phyloP scores from a whole-genome alignment of 2,329 filamentous ascomycete genomes.

The Ascochyta clinopodiicola region DNA sequence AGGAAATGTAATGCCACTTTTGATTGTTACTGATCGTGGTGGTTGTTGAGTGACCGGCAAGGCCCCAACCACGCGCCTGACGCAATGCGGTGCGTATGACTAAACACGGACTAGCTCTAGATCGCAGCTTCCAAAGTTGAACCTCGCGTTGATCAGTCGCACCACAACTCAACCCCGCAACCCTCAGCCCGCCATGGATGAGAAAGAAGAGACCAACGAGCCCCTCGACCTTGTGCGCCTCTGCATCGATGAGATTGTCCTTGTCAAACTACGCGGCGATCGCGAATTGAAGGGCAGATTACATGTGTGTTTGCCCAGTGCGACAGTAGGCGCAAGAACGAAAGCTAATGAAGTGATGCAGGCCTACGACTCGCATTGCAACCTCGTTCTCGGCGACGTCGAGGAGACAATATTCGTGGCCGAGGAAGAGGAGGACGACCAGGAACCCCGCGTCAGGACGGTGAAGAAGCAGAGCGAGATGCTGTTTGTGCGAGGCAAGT shows the following conservation, averaged over 20 bases:
- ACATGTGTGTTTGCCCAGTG: slow-evolving; percentile 67
- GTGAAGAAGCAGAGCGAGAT: slow-evolving; percentile 98
- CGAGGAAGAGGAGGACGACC: slow-evolving; percentile 86
- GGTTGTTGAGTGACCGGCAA: slow-evolving; percentile 14
- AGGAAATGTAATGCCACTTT: background rate
- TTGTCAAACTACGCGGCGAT: slow-evolving; percentile 95
- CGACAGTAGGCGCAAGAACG: background rate
- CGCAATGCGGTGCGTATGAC: slow-evolving; percentile 19
- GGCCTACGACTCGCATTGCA: slow-evolving; percentile 99
- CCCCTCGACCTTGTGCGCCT: slow-evolving; percentile 95
- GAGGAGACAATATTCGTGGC: slow-evolving; percentile 96
- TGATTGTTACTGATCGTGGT: background rate
- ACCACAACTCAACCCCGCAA: slow-evolving; percentile 9
- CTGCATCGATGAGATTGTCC: slow-evolving; percentile 92
- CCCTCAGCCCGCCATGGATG: slow-evolving; percentile 70
- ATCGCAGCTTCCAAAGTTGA: slow-evolving; percentile 23
- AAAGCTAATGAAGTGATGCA: slow-evolving; percentile 49
- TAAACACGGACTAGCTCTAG: slow-evolving; percentile 11
- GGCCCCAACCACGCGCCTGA: slow-evolving; percentile 14
- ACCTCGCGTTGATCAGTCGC: slow-evolving; percentile 9
- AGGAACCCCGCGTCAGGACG: slow-evolving; percentile 66
- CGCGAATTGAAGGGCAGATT: slow-evolving; percentile 93
- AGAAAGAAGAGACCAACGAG: slow-evolving; percentile 80
- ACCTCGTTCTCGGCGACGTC: slow-evolving; percentile 92
- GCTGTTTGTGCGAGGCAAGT: slow-evolving; percentile 90